Percentiles rank a stretch among this genome's conserved stretches.
These are phyloP conservation scores for Dendrocalamus latiflorus DNA, from an alignment of 202 grass and related monocot genomes.

Conservation along the genomic window DNA sequence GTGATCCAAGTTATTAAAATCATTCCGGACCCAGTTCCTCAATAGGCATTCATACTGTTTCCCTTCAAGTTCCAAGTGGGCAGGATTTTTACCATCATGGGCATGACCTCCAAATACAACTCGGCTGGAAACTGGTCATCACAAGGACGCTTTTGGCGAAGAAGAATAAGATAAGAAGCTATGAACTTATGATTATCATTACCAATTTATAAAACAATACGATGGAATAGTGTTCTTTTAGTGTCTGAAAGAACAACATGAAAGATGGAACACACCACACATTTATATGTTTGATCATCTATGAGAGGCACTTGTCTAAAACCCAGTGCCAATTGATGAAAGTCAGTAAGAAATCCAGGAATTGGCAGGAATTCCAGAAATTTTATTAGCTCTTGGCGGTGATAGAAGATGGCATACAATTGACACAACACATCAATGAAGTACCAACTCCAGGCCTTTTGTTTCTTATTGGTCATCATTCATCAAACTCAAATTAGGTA, in stretches of 20 bases:
- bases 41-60: background rate
- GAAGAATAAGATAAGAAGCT: background rate
- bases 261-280: background rate
- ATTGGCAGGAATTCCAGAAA: background rate
- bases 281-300: background rate
- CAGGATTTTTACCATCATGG: background rate
- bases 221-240: no score
- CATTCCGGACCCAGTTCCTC: background rate
- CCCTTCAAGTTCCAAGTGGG: background rate
- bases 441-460: background rate
- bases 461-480: background rate
- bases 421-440: background rate
- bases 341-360: background rate
- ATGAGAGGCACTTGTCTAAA: background rate
- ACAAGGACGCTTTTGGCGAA: background rate
- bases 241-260: background rate
- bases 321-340: background rate
- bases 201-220: background rate
- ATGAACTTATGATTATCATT: background rate
- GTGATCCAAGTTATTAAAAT: slow-evolving; percentile 13
- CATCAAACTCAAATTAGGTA: slow-evolving; percentile 4
- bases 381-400: background rate
- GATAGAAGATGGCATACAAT: background rate
- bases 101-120: background rate
- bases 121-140: background rate